These are phyloP conservation scores for Populus hybrid DNA, from an alignment of 441 rosid genomes.

Conservation along the genomic window DNA sequence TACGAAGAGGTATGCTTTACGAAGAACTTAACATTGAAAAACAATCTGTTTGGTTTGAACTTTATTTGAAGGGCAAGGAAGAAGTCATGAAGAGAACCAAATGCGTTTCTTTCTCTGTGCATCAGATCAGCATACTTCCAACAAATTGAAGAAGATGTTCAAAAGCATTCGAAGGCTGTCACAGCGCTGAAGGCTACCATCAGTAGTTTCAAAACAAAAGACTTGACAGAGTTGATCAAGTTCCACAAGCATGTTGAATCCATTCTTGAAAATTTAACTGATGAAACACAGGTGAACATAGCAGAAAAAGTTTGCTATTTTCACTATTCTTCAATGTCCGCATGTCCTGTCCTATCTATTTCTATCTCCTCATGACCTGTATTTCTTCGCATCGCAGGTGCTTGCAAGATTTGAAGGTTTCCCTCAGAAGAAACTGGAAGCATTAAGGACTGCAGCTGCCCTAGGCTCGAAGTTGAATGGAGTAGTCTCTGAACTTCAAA, in stretches of 20 bases:
- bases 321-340: neutral
- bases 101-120: conserved; percentile 1
- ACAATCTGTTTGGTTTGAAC: neutral
- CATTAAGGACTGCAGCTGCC: conserved; percentile 68
- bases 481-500: conserved; percentile 52
- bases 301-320: neutral
- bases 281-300: conserved; percentile 51
- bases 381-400: conserved; percentile 39
- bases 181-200: conserved; percentile 50
- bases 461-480: conserved; percentile 51
- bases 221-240: conserved; percentile 63
- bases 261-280: conserved; percentile 71
- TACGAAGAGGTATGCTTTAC: conserved; percentile 56
- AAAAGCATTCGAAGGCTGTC: conserved; percentile 54
- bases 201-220: conserved; percentile 60
- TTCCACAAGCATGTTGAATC: conserved; percentile 68
- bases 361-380: neutral
- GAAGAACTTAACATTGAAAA: neutral
- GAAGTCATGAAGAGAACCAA: neutral
- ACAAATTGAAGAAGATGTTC: conserved; percentile 78
- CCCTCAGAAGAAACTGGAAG: conserved; percentile 76
- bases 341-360: neutral
- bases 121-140: conserved; percentile 79
- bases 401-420: conserved; percentile 80
- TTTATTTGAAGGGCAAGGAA: neutral